Evolutionary conservation across 805 yeast species (phyloP).

Genomic region (Lachancea quebecensis): DNA sequence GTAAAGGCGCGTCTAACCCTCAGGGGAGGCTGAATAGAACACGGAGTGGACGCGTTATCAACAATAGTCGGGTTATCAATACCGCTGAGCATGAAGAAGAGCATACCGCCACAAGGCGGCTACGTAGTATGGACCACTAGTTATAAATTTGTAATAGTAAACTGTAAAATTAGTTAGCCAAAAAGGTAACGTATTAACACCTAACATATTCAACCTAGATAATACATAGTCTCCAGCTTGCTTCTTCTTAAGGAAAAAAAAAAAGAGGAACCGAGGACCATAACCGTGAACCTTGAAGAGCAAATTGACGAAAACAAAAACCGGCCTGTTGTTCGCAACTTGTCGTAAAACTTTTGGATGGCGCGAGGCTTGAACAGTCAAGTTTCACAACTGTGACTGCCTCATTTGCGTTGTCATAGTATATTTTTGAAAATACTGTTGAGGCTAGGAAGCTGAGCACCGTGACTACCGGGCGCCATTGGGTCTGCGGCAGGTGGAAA

Average conservation of each 20-base stretch:
- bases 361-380: background rate
- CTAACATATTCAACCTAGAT: slow-evolving; percentile 5
- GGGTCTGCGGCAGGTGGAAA: slow-evolving; percentile 1
- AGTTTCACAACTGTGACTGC: background rate
- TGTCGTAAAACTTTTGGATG: slow-evolving; percentile 1
- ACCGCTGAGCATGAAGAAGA: slow-evolving; percentile 5
- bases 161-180: background rate
- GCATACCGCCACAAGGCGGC: background rate
- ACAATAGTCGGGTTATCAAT: background rate
- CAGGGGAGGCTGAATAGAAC: background rate
- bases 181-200: background rate
- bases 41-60: slow-evolving; percentile 6
- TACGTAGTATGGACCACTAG: slow-evolving; percentile 3
- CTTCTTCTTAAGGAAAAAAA: background rate
- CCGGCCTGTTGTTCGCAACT: slow-evolving; percentile 5
- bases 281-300: background rate
- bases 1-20: background rate
- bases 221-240: slow-evolving; percentile 2
- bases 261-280: background rate
- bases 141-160: slow-evolving; percentile 5
- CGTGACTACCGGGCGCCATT: slow-evolving; percentile 4
- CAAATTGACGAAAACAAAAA: slow-evolving; percentile 3
- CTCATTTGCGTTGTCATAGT: slow-evolving; percentile 7
- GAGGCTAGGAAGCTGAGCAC: slow-evolving; percentile 23
- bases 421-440: slow-evolving; percentile 24